Conservation (phyloP, 2,329 filamentous ascomycete species). For the Hymenoscyphus occultus region DNA sequence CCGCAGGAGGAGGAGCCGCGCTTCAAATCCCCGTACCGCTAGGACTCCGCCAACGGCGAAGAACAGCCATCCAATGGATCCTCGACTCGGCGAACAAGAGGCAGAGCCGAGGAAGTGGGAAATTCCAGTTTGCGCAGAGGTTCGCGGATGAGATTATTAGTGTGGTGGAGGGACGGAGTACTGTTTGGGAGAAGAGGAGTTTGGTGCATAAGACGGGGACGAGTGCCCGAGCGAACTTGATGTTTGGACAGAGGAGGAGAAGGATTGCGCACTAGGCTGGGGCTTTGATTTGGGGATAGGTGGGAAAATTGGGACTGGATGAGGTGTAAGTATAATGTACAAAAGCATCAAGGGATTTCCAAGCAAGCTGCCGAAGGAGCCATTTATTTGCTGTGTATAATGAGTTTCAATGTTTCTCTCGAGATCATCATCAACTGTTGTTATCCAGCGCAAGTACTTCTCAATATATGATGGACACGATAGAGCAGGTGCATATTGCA, state of each 20-base stretch:
- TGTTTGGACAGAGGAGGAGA: conserved; percentile 39
- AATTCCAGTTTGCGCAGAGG: conserved; percentile 68
- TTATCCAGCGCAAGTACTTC: too few species aligned
- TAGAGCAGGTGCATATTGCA: too few species aligned
- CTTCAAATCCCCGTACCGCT: conserved; percentile 82
- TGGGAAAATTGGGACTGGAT: not conserved
- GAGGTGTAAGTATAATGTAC: conserved; percentile 22
- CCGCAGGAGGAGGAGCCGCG: conserved; percentile 80
- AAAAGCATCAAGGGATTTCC: not conserved
- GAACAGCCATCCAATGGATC: conserved; percentile 85
- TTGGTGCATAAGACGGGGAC: conserved; percentile 79
- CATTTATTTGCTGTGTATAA: too few species aligned
- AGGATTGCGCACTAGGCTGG: not conserved
- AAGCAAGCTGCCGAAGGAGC: too few species aligned
- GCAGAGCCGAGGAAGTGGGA: conserved; percentile 67
- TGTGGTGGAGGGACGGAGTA: conserved; percentile 81
- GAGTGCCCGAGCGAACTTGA: conserved; percentile 70
- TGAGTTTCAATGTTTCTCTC: too few species aligned
- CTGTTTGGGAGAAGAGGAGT: conserved; percentile 79
- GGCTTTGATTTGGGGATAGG: not conserved
- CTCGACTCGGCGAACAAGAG: conserved; percentile 78
- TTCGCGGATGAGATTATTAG: conserved; percentile 84
- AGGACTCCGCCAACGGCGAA: conserved; percentile 68
- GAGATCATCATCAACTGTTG: too few species aligned
- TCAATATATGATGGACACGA: not conserved